These are phyloP conservation scores for Chloris gayana DNA, from an alignment of 176 grass and related monocot species.

Conservation along the genomic window DNA sequence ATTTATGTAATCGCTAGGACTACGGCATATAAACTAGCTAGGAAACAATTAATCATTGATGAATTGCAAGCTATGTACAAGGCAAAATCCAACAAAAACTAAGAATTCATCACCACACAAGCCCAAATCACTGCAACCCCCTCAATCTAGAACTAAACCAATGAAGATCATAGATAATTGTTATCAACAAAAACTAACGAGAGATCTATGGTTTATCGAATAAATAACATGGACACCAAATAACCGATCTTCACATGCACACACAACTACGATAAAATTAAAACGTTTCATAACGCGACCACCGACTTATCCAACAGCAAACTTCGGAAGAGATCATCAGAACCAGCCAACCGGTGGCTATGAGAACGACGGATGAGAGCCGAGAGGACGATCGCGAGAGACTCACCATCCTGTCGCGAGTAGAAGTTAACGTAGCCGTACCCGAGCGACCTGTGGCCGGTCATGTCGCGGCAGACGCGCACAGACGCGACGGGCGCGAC, in stretches of 20 bases:
- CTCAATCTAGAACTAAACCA: not conserved
- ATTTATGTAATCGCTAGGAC: not conserved
- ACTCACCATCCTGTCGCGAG: constrained; percentile 38
- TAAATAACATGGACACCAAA: too few relatives aligned
- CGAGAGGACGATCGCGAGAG: not conserved
- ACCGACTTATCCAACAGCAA: not conserved
- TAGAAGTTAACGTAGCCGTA: constrained; percentile 51
- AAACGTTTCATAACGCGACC: not conserved
- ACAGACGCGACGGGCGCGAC: constrained; percentile 26
- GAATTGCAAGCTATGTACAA: too few relatives aligned
- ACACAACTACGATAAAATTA: not conserved
- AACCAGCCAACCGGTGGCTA: not conserved
- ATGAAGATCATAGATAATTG: not conserved
- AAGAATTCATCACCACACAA: not conserved
- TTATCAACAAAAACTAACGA: not conserved
- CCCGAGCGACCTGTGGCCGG: constrained; percentile 24
- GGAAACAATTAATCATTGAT: not conserved
- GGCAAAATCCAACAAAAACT: not conserved
- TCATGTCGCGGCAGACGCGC: constrained; percentile 41
- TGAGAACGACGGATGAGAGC: not conserved
- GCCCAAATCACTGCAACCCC: not conserved
- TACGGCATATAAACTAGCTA: not conserved
- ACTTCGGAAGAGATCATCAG: too few relatives aligned
- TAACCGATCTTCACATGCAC: not conserved
- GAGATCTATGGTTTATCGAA: too few relatives aligned